These are phyloP conservation scores for Pseudozyma thailandica DNA, from an alignment of 1,284 basidiomycete species.

Conservation along the genomic window DNA sequence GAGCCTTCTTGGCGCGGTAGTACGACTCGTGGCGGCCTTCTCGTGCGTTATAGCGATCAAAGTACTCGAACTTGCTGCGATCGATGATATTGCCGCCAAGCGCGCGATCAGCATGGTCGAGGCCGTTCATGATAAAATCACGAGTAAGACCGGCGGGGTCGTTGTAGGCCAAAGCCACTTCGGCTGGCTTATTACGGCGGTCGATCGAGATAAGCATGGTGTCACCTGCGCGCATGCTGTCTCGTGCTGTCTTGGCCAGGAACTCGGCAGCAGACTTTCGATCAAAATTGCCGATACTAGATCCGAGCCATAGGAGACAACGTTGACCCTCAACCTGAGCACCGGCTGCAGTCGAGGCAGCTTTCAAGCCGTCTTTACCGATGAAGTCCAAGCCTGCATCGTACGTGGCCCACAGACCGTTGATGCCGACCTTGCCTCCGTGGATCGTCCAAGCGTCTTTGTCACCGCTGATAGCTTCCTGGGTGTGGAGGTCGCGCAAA, in stretches of 20 bases:
- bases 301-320: slow-evolving; percentile 86
- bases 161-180: slow-evolving; percentile 76
- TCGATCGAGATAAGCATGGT: slow-evolving; percentile 82
- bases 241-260: slow-evolving; percentile 77
- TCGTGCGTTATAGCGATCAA: slow-evolving; percentile 78
- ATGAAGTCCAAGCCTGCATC: slow-evolving; percentile 77
- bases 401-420: slow-evolving; percentile 88
- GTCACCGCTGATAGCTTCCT: slow-evolving; percentile 71
- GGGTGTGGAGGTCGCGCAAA: slow-evolving; percentile 74
- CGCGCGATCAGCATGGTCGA: slow-evolving; percentile 73
- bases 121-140: slow-evolving; percentile 89
- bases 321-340: slow-evolving; percentile 40
- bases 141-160: slow-evolving; percentile 76
- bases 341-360: slow-evolving; percentile 34
- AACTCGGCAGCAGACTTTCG: slow-evolving; percentile 78
- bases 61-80: slow-evolving; percentile 82
- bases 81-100: slow-evolving; percentile 71
- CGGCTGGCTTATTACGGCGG: slow-evolving; percentile 76
- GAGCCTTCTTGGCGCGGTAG: slow-evolving; percentile 77
- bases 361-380: slow-evolving; percentile 69
- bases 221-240: slow-evolving; percentile 74
- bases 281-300: slow-evolving; percentile 91
- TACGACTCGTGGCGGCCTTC: slow-evolving; percentile 87
- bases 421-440: slow-evolving; percentile 57
- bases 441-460: slow-evolving; percentile 69